phyloP scores from a whole-genome alignment of 1,284 basidiomycete species.

The Sporisorium sorghi region DNA sequence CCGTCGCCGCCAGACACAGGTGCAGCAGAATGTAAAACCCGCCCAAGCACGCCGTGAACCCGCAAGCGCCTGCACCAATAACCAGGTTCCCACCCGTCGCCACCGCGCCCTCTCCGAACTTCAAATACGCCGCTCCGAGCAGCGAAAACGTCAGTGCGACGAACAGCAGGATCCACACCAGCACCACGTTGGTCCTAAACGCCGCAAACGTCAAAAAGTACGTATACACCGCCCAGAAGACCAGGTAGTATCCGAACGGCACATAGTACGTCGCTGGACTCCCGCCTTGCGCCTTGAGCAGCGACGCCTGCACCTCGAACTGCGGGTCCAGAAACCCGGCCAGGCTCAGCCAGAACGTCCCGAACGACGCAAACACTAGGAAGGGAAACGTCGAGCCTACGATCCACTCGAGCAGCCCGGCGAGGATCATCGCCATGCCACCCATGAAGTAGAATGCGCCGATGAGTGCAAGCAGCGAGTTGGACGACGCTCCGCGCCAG shows the following conservation, averaged over 20 bases:
- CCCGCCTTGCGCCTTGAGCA: constrained; percentile 24
- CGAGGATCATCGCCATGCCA: constrained; percentile 37
- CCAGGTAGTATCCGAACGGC: constrained; percentile 44
- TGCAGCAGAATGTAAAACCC: constrained; percentile 51
- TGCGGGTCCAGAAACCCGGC: constrained; percentile 43
- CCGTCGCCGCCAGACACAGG: constrained; percentile 48
- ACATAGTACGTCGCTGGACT: constrained; percentile 25
- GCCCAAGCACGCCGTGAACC: constrained; percentile 51
- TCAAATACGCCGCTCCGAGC: constrained; percentile 46
- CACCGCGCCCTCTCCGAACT: constrained; percentile 23
- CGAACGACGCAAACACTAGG: constrained; percentile 53
- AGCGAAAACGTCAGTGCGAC: constrained; percentile 50
- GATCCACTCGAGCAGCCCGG: constrained; percentile 46
- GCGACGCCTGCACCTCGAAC: constrained; percentile 28
- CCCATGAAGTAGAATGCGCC: constrained; percentile 48
- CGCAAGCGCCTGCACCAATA: constrained; percentile 44
- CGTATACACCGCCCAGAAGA: constrained; percentile 53
- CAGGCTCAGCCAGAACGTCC: constrained; percentile 52
- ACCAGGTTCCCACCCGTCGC: constrained; percentile 25
- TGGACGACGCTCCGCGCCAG: constrained; percentile 45
- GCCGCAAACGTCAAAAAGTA: constrained; percentile 54
- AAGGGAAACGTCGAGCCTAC: constrained; percentile 58
- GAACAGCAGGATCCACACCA: constrained; percentile 56
- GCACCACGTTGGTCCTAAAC: constrained; percentile 51
- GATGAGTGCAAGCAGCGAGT: constrained; percentile 43